Percentiles rank a stretch among this genome's conserved stretches.
Evolutionary conservation across 352 stramenopile species (phyloP).

Genomic region (Phytophthora pluvialis): DNA sequence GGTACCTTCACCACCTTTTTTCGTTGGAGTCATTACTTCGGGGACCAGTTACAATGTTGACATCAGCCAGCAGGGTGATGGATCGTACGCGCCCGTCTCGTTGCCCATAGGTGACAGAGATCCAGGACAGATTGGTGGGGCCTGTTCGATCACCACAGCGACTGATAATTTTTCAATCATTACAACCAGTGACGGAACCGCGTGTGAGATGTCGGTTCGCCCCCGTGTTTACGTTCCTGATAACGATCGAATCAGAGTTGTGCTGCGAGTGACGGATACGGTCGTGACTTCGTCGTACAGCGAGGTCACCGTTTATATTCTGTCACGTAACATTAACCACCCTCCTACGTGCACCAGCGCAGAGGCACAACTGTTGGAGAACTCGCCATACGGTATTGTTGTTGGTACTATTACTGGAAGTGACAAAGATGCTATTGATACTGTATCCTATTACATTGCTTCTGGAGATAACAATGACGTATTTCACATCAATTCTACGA

Average conservation of each 20-base stretch:
- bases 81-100: conserved; percentile 48
- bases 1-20: conserved; percentile 52
- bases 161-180: conserved; percentile 39
- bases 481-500: conserved; percentile 57
- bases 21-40: conserved; percentile 39
- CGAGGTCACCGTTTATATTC: conserved; percentile 47
- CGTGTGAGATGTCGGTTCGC: conserved; percentile 31
- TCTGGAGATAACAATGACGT: conserved; percentile 46
- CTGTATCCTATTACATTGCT: conserved; percentile 46
- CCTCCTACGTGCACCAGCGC: conserved; percentile 42
- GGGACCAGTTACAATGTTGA: conserved; percentile 50
- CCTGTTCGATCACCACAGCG: conserved; percentile 45
- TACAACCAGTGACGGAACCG: conserved; percentile 23
- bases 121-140: conserved; percentile 47
- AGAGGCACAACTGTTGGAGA: conserved; percentile 50
- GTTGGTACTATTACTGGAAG: conserved; percentile 41
- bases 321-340: conserved; percentile 59
- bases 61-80: conserved; percentile 50
- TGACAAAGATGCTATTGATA: conserved; percentile 46
- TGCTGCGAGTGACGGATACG: conserved; percentile 45
- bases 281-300: conserved; percentile 41
- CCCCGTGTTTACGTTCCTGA: conserved; percentile 22
- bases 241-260: conserved; percentile 18
- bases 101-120: conserved; percentile 55
- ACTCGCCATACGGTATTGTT: conserved; percentile 34